Base-by-base conservation (phyloP, 371 early-diverging fungal species). In the Rhizopus arrhizus region DNA sequence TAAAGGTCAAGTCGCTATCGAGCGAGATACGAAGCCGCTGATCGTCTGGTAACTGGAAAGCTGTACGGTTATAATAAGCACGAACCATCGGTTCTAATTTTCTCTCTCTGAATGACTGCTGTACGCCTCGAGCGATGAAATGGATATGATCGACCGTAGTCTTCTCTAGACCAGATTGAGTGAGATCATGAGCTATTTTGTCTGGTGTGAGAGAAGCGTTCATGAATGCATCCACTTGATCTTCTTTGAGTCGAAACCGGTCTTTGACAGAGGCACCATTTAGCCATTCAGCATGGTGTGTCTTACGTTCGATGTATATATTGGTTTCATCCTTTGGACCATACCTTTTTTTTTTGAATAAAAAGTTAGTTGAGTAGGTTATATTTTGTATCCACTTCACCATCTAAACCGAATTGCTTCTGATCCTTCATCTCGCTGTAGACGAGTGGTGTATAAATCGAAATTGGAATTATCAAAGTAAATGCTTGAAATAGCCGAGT, bases 31-130 rank as follows among this genome's bases (percentile, higher is more conserved):
- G 89, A 38, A 99, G 93, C 35, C 93, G 88, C 12, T 98, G 94
- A 75, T 98, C 98, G 22, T 96, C 97, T 9, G 99, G 99, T 15
- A 98, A 70, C 71, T 99, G 99, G 85, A 99, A 99, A 3, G 99
- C 99, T 6, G 95, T 97, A 69, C 99, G 90, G 76, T 97, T 98
- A 81, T 99, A 99, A 68, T 94, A 96, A 4, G 97, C 96, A 45
- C 99, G 91, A 55, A 92, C 77, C 52, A 91, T 84, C 52, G 99
- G 99, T 33, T 82, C 74, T 34, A 99, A 76, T 3, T 86, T 75
- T 72, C 89, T 90, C 3, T 85, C 72, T 12, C 77, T 66, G 11
- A 99, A 84, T 35, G 91, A 85, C 6, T 78, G 58, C 66, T 92
- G 95, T 16, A 98, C 85, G 58, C 98, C 96, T 2, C 74, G 66